Conservation (phyloP, 164 flowering plant genomes). For the Berberis thunbergii region DNA sequence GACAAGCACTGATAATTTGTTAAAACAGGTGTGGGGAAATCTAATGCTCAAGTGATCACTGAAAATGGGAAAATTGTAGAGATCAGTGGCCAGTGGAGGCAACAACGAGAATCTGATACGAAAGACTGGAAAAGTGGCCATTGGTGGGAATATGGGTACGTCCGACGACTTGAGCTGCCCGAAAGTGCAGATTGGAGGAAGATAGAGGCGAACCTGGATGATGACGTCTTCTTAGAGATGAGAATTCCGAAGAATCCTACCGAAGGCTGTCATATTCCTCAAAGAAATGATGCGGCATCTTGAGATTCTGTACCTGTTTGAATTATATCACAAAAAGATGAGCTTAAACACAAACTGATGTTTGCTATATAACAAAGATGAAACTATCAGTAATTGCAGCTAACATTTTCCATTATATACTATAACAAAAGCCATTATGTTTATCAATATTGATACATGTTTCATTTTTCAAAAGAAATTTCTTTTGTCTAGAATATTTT, state of each 20-base stretch:
- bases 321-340: too few species aligned
- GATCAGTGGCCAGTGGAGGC: constrained; percentile 64
- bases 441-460: too few species aligned
- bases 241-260: constrained; percentile 40
- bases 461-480: too few species aligned
- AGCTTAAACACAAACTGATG: too few species aligned
- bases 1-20: constrained; percentile 2
- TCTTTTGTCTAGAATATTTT: too few species aligned
- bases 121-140: constrained; percentile 64
- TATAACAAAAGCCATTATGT: too few species aligned
- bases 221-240: constrained; percentile 46
- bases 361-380: too few species aligned
- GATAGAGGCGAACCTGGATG: constrained; percentile 38
- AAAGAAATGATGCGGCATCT: constrained; percentile 14
- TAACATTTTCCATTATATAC: too few species aligned
- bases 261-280: constrained; percentile 12
- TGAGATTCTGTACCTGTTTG: too few species aligned
- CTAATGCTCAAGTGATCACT: constrained; percentile 28
- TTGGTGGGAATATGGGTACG: constrained; percentile 89
- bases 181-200: constrained; percentile 59
- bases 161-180: constrained; percentile 74
- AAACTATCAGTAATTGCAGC: too few species aligned
- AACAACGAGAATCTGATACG: constrained; percentile 26
- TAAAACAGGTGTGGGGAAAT: constrained; percentile 23
- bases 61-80: constrained; percentile 69